Percentiles rank a stretch among this genome's conserved stretches.
Evolutionary conservation across 108 stramenopile genomes (phyloP).

Genomic region (Craspedostauros australis): DNA sequence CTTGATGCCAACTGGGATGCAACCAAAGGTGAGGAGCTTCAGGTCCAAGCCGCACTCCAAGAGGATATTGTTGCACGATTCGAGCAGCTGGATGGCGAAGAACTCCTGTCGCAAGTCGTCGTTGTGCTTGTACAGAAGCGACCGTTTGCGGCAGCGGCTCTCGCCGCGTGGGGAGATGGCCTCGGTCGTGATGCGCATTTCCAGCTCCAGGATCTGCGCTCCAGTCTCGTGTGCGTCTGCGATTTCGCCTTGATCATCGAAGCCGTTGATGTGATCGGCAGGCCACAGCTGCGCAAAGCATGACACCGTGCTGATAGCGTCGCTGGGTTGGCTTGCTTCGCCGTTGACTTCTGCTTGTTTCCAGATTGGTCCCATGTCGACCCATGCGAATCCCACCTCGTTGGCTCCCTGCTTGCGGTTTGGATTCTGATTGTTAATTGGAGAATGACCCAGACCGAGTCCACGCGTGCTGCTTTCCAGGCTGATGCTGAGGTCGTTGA

Average conservation of each 20-base stretch:
- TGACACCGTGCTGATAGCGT: background rate
- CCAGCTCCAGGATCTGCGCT: slow-evolving; percentile 37
- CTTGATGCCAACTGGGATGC: slow-evolving; percentile 63
- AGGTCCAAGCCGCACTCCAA: slow-evolving; percentile 76
- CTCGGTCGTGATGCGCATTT: slow-evolving; percentile 47
- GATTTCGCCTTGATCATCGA: slow-evolving; percentile 65
- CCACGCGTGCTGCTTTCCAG: too few species aligned
- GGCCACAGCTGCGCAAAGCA: slow-evolving; percentile 4
- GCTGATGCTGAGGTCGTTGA: too few species aligned
- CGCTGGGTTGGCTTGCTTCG: background rate
- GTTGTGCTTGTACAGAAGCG: slow-evolving; percentile 82
- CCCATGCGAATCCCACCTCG: slow-evolving; percentile 55
- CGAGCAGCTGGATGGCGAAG: slow-evolving; percentile 78
- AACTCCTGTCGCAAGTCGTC: slow-evolving; percentile 84
- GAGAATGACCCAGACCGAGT: too few species aligned
- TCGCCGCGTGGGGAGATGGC: slow-evolving; percentile 2
- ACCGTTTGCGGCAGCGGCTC: slow-evolving; percentile 35
- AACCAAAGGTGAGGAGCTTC: slow-evolving; percentile 71
- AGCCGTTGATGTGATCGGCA: slow-evolving; percentile 5
- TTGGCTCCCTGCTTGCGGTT: background rate
- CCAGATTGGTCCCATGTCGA: slow-evolving; percentile 60
- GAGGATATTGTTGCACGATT: slow-evolving; percentile 61
- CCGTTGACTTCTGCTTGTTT: slow-evolving; percentile 3
- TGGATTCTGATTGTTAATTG: too few species aligned
- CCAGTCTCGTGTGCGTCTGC: background rate